Conservation (phyloP, 805 yeast genomes). For the Candida montana region DNA sequence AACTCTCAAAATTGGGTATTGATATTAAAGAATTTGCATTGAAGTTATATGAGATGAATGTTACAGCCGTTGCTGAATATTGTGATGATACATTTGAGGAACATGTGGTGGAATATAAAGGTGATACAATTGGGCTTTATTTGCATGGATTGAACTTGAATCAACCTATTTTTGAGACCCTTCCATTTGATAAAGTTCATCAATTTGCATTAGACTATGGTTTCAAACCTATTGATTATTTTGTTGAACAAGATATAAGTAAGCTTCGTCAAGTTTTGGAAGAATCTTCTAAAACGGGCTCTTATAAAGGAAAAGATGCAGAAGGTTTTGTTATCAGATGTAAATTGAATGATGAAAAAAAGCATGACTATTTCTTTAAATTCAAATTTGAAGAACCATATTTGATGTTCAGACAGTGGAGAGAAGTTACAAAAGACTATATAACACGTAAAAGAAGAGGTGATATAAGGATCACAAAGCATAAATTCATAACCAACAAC, state of each 20-base stretch:
- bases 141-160: slow-evolving; percentile 85
- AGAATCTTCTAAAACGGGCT: slow-evolving; percentile 57
- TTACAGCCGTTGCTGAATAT: slow-evolving; percentile 87
- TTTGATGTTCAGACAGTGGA: slow-evolving; percentile 79
- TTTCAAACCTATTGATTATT: slow-evolving; percentile 52
- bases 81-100: slow-evolving; percentile 95
- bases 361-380: slow-evolving; percentile 71
- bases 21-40: slow-evolving; percentile 49
- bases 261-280: slow-evolving; percentile 48
- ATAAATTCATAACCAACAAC: slow-evolving; percentile 54
- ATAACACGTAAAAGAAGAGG: slow-evolving; percentile 29
- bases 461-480: slow-evolving; percentile 41
- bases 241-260: slow-evolving; percentile 33
- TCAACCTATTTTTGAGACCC: slow-evolving; percentile 55
- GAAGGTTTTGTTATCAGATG: slow-evolving; percentile 94
- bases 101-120: slow-evolving; percentile 74
- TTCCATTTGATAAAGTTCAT: slow-evolving; percentile 53
- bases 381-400: slow-evolving; percentile 95
- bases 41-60: slow-evolving; percentile 41
- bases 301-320: slow-evolving; percentile 62
- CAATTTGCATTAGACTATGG: slow-evolving; percentile 65
- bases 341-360: slow-evolving; percentile 22
- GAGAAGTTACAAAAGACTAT: slow-evolving; percentile 74
- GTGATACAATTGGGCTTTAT: slow-evolving; percentile 72
- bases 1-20: slow-evolving; percentile 39